Evolutionary conservation across 345 rosid species (phyloP).

Genomic region (Hypericum perforatum): DNA sequence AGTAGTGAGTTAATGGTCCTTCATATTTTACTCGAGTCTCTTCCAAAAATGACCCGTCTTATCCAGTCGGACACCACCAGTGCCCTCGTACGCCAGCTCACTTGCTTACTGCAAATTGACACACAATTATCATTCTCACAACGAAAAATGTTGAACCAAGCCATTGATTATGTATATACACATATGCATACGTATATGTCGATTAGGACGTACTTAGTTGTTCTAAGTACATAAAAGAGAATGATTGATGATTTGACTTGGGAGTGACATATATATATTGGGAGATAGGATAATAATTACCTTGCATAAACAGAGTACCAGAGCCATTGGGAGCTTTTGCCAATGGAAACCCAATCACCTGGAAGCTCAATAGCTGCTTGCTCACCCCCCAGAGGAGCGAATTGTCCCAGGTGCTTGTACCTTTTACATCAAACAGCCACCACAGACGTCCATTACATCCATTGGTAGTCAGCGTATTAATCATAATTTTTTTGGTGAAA

Average conservation of each 20-base stretch:
- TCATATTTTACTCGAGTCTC: conserved; percentile 70
- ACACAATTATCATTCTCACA: background rate
- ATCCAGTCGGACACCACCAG: conserved; percentile 70
- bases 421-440: conserved; percentile 8
- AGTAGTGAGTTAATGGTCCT: background rate
- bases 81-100: conserved; percentile 75
- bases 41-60: conserved; percentile 48
- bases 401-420: conserved; percentile 69
- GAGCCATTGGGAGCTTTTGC: conserved; percentile 65
- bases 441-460: too few relatives aligned
- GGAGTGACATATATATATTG: background rate
- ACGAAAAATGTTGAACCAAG: too few relatives aligned
- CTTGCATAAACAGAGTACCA: conserved; percentile 87
- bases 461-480: too few relatives aligned
- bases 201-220: too few relatives aligned
- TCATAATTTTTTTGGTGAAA: too few relatives aligned
- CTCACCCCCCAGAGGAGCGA: conserved; percentile 89
- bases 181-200: too few relatives aligned
- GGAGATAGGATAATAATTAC: conserved; percentile 12
- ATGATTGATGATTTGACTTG: too few relatives aligned
- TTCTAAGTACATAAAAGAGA: too few relatives aligned
- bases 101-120: conserved; percentile 42
- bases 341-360: conserved; percentile 75
- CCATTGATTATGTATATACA: too few relatives aligned
- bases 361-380: conserved; percentile 82